These are phyloP conservation scores for Vararia minispora DNA, from an alignment of 768 basidiomycete species.

Conservation along the genomic window DNA sequence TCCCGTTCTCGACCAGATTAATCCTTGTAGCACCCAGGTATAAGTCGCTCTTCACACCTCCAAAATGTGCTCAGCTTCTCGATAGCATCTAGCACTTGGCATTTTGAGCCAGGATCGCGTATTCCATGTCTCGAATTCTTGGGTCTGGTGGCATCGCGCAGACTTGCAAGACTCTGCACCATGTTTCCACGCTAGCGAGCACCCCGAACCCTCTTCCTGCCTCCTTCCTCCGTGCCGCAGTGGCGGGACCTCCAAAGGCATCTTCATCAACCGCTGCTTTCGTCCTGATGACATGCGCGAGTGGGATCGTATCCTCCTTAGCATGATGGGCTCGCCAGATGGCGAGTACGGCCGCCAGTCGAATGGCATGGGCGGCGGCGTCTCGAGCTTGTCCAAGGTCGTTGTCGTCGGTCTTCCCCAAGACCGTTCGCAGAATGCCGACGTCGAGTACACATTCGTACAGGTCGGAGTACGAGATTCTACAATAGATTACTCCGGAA, in stretches of 20 bases:
- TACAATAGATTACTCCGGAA: conserved; percentile 56
- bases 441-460: conserved; percentile 64
- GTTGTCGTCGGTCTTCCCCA: conserved; percentile 49
- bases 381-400: conserved; percentile 67
- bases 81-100: too few species aligned
- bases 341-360: conserved; percentile 55
- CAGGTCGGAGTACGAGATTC: conserved; percentile 44
- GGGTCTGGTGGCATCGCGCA: too few species aligned
- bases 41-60: too few species aligned
- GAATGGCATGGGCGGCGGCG: conserved; percentile 75
- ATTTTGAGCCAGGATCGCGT: too few species aligned
- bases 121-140: too few species aligned
- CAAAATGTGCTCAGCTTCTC: too few species aligned
- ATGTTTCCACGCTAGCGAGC: too few species aligned
- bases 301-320: conserved; percentile 55
- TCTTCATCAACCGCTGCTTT: conserved; percentile 44
- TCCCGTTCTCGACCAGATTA: too few species aligned
- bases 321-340: conserved; percentile 79
- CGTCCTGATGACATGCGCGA: conserved; percentile 39
- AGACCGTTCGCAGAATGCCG: conserved; percentile 27
- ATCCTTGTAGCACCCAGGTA: too few species aligned
- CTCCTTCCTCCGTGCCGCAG: conserved; percentile 48
- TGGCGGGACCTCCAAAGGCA: conserved; percentile 74
- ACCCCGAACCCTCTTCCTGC: conserved; percentile 27
- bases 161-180: too few species aligned